phyloP scores from a whole-genome alignment of 495 filamentous ascomycete species.

The Aspergillus asperescens region DNA sequence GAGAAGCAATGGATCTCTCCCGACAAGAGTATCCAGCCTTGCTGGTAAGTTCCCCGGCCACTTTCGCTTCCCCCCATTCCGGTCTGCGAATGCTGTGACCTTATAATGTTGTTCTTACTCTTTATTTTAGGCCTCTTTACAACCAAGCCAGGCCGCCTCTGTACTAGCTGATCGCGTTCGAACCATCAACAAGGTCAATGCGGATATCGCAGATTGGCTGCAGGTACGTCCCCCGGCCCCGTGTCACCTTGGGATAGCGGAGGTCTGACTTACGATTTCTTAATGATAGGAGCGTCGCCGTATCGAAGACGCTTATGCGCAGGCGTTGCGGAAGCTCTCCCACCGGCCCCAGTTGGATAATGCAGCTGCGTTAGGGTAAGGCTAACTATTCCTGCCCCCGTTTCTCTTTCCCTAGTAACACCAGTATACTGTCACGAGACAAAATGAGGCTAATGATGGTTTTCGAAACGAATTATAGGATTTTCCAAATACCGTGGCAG shows the following conservation, averaged over 20 bases:
- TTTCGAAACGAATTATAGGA: conserved; percentile 42
- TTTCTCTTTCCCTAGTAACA: background rate
- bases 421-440: background rate
- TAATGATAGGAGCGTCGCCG: conserved; percentile 75
- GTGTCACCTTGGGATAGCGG: background rate
- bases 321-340: conserved; percentile 75
- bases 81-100: conserved; percentile 3
- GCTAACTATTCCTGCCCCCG: background rate
- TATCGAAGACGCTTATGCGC: conserved; percentile 86
- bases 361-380: conserved; percentile 79
- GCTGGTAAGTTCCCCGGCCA: conserved; percentile 62
- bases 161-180: conserved; percentile 84
- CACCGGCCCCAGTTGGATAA: conserved; percentile 63
- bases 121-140: conserved; percentile 62
- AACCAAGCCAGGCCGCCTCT: conserved; percentile 78
- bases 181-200: conserved; percentile 79
- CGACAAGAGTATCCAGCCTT: conserved; percentile 92
- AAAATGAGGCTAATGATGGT: background rate
- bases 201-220: conserved; percentile 93
- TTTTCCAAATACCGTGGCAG: conserved; percentile 90
- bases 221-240: conserved; percentile 57
- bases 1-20: conserved; percentile 66
- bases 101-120: conserved; percentile 9
- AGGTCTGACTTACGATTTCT: background rate
- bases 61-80: background rate